Evolutionary conservation across 371 early-diverging fungal species (phyloP), one percentile per base, ranked within the genome.

Genomic region (Zychaea mexicana): DNA sequence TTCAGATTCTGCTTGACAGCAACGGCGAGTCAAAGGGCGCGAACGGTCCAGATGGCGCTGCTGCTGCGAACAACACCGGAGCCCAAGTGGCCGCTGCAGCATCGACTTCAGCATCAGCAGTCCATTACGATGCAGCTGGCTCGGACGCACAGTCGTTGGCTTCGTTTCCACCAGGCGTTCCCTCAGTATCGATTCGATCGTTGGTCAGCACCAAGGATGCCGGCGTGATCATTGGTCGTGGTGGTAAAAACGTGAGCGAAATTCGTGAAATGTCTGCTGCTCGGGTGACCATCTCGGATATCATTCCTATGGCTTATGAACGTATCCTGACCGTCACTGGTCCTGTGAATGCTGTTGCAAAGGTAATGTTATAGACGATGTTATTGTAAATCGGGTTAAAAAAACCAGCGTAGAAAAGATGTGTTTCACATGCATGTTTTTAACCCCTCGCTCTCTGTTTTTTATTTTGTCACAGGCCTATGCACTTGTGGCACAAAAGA

Each of bases 201-300:
- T 77, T 95, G 32, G 88, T 95, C 9, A 82, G 88, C 33, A 89
- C 91, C 49, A 90, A 90, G 69, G 95, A 94, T 70, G 94, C 94
- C 17, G 93, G 88, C 61, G 84, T 94, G 10, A 85, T 94, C 61
- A 93, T 95, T 71, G 95, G 95, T 13, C 89, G 90, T 62, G 85
- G 81, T 24, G 95, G 95, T 46, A 86, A 87, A 59, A 92, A 93
- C 67, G 89, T 94, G 5, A 86, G 85, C 42, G 92, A 93, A 49
- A 90, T 94, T 59, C 86, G 93, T 36, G 90, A 92, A 55, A 58
- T 67, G 31, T 90, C 92, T 27, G 84, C 87, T 17, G 93, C 92
- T n/a, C 84, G 88, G 24, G 89, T 94, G 26, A 88, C 83, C 22
- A 88, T 95, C 30, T 90, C 92, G 17, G 92, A 94, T 54, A 89